phyloP scores from a whole-genome alignment of 106 monocot genomes.

The Iris macrosiphon region DNA sequence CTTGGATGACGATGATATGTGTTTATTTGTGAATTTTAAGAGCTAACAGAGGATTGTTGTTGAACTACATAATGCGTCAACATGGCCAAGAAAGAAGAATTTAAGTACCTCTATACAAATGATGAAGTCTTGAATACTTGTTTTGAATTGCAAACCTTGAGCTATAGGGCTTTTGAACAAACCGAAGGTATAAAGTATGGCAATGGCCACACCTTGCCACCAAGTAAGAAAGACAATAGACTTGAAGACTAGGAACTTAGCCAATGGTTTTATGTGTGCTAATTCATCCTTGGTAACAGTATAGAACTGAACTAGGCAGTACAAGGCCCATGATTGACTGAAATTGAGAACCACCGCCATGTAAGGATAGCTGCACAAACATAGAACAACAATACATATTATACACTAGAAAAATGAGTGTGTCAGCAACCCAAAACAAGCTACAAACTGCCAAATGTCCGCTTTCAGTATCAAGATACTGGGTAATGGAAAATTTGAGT shows the following conservation, averaged over 20 bases:
- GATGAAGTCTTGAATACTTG: conserved; percentile 92
- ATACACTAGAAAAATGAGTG: neutral
- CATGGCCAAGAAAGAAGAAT: neutral
- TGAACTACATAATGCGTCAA: too few species aligned
- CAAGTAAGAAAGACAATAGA: conserved; percentile 95
- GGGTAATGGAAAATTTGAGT: too few species aligned
- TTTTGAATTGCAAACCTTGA: conserved; percentile 71
- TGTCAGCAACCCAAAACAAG: neutral
- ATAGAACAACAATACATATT: neutral
- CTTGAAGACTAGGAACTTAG: conserved; percentile 85
- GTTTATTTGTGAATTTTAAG: too few species aligned
- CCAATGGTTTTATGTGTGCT: conserved; percentile 71
- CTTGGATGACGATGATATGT: too few species aligned
- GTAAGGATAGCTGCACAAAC: conserved; percentile 74
- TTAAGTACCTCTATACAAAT: conserved; percentile 94
- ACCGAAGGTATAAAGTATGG: conserved; percentile 63
- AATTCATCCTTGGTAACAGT: conserved; percentile 76
- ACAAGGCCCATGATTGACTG: conserved; percentile 93
- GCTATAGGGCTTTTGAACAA: conserved; percentile 82
- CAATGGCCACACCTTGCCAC: conserved; percentile 98
- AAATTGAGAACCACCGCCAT: conserved; percentile 87
- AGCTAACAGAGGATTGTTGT: too few species aligned
- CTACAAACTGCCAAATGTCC: neutral
- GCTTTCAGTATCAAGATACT: neutral
- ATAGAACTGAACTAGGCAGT: conserved; percentile 89